Conservation (phyloP, 2,329 filamentous ascomycete genomes). For the Alternaria sp. region DNA sequence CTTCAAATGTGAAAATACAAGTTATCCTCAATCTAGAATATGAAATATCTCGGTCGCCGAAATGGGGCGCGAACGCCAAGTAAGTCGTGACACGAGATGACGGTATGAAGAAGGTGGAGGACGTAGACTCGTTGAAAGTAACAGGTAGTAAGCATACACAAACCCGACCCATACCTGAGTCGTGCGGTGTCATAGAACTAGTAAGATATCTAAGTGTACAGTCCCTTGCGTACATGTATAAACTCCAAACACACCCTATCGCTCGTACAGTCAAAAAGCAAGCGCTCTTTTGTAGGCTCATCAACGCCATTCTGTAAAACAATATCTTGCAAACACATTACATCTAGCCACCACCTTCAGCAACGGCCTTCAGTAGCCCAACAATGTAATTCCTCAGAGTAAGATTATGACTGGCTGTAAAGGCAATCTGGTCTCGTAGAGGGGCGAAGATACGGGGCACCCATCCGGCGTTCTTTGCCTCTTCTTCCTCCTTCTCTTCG, state of each 20-base stretch:
- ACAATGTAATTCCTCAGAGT: conserved; percentile 52
- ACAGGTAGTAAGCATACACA: background rate
- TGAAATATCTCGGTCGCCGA: background rate
- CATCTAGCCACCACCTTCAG: conserved; percentile 42
- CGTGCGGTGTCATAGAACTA: background rate
- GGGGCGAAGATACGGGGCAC: conserved; percentile 74
- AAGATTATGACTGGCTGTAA: conserved; percentile 74
- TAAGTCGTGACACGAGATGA: background rate
- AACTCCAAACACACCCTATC: conserved; percentile 7
- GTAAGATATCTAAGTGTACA: conserved; percentile 2
- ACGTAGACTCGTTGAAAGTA: background rate
- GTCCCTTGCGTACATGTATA: background rate
- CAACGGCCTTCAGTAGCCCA: conserved; percentile 47
- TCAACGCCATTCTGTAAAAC: conserved; percentile 3
- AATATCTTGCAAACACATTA: background rate
- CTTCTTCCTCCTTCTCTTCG: conserved; percentile 55
- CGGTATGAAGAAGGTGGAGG: background rate
- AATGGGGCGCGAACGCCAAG: background rate
- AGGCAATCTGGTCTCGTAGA: conserved; percentile 70
- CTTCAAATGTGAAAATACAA: background rate
- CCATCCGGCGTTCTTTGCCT: conserved; percentile 66
- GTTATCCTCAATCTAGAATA: too few relatives aligned
- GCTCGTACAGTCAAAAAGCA: conserved; percentile 2
- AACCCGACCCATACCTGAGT: background rate
- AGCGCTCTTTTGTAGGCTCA: background rate